These are phyloP conservation scores for Scutellaria barbata DNA, from an alignment of 257 asterid species.

Conservation along the genomic window DNA sequence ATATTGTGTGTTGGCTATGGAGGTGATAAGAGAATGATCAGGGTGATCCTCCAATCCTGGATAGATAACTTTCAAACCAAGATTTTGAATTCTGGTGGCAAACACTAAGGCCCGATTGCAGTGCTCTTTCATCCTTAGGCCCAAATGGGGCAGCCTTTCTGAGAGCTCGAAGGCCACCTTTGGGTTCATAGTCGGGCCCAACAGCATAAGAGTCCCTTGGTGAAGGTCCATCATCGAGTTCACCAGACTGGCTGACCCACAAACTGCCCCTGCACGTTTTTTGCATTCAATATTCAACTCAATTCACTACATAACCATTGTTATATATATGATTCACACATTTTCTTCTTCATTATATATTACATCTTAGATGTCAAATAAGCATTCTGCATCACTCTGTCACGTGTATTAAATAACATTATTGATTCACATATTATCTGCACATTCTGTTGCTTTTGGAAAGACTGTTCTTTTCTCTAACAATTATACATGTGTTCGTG, in stretches of 20 bases:
- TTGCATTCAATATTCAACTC: no score
- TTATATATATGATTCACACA: no score
- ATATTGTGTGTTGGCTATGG: conserved; percentile 54
- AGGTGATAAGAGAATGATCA: conserved; percentile 52
- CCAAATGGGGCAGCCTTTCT: conserved; percentile 67
- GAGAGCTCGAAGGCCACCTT: conserved; percentile 75
- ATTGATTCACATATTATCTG: no score
- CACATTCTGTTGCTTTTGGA: no score
- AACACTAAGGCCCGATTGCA: conserved; percentile 56
- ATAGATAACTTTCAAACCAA: conserved; percentile 66
- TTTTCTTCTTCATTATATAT: no score
- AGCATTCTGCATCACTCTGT: no score
- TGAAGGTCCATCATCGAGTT: conserved; percentile 84
- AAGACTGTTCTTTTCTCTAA: no score
- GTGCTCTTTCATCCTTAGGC: conserved; percentile 79
- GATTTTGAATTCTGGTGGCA: conserved; percentile 59
- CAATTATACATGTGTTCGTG: no score
- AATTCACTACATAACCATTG: no score
- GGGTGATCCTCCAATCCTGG: conserved; percentile 72
- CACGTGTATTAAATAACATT: no score
- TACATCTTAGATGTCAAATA: no score
- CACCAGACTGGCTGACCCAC: conserved; percentile 73
- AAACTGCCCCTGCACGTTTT: conserved; percentile 56
- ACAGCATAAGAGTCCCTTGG: conserved; percentile 69
- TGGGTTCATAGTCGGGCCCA: conserved; percentile 81